Evolutionary conservation across 2,329 filamentous ascomycete species (phyloP).

Genomic region (Aspergillus thermomutatus): DNA sequence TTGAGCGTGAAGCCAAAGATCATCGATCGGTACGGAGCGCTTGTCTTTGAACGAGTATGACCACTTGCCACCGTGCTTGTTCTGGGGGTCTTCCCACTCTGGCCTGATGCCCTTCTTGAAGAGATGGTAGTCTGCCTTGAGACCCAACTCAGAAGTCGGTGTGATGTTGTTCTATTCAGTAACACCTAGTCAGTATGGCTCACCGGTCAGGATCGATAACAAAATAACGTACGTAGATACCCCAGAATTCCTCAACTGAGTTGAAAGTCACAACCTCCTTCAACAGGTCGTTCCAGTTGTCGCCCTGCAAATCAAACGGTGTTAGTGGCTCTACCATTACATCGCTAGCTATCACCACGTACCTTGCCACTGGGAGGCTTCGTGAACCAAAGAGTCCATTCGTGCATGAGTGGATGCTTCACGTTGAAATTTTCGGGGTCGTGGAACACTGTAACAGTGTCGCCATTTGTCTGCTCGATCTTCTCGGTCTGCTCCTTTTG

Average conservation of each 20-base stretch:
- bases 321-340: slow-evolving; percentile 6
- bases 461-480: slow-evolving; percentile 36
- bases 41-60: slow-evolving; percentile 98
- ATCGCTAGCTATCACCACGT: slow-evolving; percentile 23
- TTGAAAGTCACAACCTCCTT: slow-evolving; percentile 99
- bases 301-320: slow-evolving; percentile 57
- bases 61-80: slow-evolving; percentile 99
- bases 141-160: slow-evolving; percentile 86
- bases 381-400: slow-evolving; percentile 99
- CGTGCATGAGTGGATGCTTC: slow-evolving; percentile 96
- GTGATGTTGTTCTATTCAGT: slow-evolving; percentile 88
- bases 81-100: slow-evolving; percentile 97
- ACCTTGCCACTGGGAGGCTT: slow-evolving; percentile 97
- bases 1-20: slow-evolving; percentile 96
- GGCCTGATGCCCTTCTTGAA: slow-evolving; percentile 97
- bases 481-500: slow-evolving; percentile 36
- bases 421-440: slow-evolving; percentile 99
- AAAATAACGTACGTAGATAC: slow-evolving; percentile 77
- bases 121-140: slow-evolving; percentile 98
- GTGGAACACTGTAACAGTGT: slow-evolving; percentile 91
- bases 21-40: slow-evolving; percentile 84
- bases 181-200: slow-evolving; percentile 7
- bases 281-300: slow-evolving; percentile 97
- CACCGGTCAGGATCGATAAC: background rate
- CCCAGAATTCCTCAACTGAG: slow-evolving; percentile 99